Conservation (phyloP, 345 rosid species). For the Theobroma cacao region DNA sequence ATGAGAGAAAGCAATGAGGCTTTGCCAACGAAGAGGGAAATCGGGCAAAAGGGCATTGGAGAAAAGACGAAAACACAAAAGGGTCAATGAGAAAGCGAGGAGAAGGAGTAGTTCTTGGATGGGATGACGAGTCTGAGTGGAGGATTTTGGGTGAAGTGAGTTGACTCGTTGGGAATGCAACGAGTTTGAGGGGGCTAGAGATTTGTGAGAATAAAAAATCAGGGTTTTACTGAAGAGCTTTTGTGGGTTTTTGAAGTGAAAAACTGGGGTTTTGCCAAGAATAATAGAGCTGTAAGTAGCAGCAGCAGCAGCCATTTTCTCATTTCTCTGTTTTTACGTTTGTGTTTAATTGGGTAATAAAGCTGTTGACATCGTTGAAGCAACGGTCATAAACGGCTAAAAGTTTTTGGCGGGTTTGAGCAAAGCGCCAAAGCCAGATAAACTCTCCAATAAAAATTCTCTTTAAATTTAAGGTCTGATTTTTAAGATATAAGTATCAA, state of each 20-base stretch:
- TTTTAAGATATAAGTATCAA: too few species aligned
- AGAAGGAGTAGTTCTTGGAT: constrained; percentile 1
- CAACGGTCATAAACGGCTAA: background rate
- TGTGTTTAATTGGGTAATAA: background rate
- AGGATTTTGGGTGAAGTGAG: constrained; percentile 8
- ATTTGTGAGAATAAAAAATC: background rate
- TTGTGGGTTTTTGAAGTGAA: background rate
- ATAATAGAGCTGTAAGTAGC: background rate
- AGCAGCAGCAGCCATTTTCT: background rate
- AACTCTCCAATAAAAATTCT: too few species aligned
- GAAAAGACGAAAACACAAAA: constrained; percentile 8
- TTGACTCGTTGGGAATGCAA: background rate
- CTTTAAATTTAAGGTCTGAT: too few species aligned
- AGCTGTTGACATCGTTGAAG: background rate
- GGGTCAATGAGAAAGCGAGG: constrained; percentile 5
- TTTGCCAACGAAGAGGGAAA: constrained; percentile 25
- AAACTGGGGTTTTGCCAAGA: background rate
- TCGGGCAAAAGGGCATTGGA: constrained; percentile 13
- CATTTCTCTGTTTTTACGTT: background rate
- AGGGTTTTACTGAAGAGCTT: background rate
- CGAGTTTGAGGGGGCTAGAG: background rate
- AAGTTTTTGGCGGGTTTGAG: background rate
- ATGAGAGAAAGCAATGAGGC: constrained; percentile 18
- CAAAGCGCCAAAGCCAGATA: background rate
- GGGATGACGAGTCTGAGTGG: constrained; percentile 2